Conservation (phyloP, 2,329 filamentous ascomycete genomes). For the Penicillium nordicum region DNA sequence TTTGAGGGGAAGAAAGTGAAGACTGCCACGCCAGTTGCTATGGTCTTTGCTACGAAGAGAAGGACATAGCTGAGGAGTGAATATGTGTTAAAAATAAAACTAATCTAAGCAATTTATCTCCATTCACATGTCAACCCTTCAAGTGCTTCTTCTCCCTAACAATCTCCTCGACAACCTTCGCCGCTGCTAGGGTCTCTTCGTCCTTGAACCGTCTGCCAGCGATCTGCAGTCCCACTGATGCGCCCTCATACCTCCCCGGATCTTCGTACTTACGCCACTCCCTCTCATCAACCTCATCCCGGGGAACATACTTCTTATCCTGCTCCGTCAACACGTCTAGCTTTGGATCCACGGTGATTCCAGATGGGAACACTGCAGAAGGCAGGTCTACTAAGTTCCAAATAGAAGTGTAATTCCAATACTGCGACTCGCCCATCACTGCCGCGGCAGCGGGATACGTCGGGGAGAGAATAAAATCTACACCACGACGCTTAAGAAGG, state of each 20-base stretch:
- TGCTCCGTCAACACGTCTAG: slow-evolving; percentile 21
- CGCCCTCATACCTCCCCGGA: slow-evolving; percentile 34
- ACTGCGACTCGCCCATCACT: slow-evolving; percentile 33
- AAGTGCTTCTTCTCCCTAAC: slow-evolving; percentile 3
- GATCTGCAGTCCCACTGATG: slow-evolving; percentile 53
- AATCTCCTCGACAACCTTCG: slow-evolving; percentile 25
- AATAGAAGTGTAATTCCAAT: slow-evolving; percentile 37
- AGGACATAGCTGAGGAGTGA: background rate
- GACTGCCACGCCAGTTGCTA: background rate
- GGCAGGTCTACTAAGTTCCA: slow-evolving; percentile 35
- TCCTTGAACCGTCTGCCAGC: slow-evolving; percentile 52
- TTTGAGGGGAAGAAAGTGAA: slow-evolving; percentile 5
- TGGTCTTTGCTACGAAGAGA: slow-evolving; percentile 6
- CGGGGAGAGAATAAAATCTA: slow-evolving; percentile 35
- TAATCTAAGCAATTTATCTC: background rate
- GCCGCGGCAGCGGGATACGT: slow-evolving; percentile 28
- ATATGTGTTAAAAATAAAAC: background rate
- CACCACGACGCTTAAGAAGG: slow-evolving; percentile 26
- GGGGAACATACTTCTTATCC: slow-evolving; percentile 22
- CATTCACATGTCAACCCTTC: slow-evolving; percentile 1
- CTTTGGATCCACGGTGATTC: slow-evolving; percentile 26
- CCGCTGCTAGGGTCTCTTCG: slow-evolving; percentile 46
- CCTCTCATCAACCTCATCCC: slow-evolving; percentile 27
- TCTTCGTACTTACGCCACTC: slow-evolving; percentile 34
- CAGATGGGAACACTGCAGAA: slow-evolving; percentile 29